Evolutionary conservation across 108 stramenopile genomes (phyloP).

Genomic region (Pinguiococcus pyrenoidosus): DNA sequence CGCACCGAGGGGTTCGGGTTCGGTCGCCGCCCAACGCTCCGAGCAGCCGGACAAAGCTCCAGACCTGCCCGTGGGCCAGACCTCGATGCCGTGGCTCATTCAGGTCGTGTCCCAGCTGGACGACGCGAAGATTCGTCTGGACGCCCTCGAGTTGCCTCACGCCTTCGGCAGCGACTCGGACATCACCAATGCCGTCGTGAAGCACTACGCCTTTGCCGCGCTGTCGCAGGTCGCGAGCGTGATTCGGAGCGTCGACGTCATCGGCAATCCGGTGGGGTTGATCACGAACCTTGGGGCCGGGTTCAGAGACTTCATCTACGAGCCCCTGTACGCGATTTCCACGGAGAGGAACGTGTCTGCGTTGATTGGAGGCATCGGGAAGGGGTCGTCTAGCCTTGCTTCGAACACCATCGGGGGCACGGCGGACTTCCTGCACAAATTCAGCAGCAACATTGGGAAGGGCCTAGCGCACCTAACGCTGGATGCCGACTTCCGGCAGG

Average conservation of each 20-base stretch:
- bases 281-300: slow-evolving; percentile 21
- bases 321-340: slow-evolving; percentile 9
- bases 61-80: no score
- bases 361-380: slow-evolving; percentile 16
- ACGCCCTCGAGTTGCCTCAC: slow-evolving; percentile 20
- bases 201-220: slow-evolving; percentile 22
- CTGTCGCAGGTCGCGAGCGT: slow-evolving; percentile 18
- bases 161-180: slow-evolving; percentile 14
- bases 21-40: no score
- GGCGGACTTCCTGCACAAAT: slow-evolving; percentile 22
- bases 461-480: slow-evolving; percentile 19
- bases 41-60: no score
- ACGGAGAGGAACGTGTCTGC: no score
- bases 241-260: slow-evolving; percentile 20
- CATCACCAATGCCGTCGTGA: slow-evolving; percentile 7
- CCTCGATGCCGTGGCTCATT: no score
- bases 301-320: slow-evolving; percentile 28
- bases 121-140: slow-evolving; percentile 7
- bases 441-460: slow-evolving; percentile 19
- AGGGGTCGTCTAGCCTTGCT: slow-evolving; percentile 1
- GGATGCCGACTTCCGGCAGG: slow-evolving; percentile 20
- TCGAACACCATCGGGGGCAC: slow-evolving; percentile 8
- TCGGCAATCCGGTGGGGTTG: slow-evolving; percentile 25
- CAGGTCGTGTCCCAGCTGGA: no score
- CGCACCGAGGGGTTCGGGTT: no score